Evolutionary conservation across 1,139 yeast species (phyloP).

Genomic region (Pichia sp.): DNA sequence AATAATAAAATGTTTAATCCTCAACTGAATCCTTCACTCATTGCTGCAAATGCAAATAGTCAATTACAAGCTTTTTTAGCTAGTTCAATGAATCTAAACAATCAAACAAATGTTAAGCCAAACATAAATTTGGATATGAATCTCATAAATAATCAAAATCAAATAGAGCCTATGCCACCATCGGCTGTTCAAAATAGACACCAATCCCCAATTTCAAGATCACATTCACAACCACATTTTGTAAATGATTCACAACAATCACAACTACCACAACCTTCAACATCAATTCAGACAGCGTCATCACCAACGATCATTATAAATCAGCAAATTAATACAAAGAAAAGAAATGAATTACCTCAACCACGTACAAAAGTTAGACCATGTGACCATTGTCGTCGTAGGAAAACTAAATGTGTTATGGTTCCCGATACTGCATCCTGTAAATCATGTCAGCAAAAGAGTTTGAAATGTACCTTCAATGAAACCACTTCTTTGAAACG

Average conservation of each 20-base stretch:
- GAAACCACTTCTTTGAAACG: slow-evolving; percentile 27
- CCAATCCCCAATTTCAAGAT: not conserved
- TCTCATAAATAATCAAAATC: not conserved
- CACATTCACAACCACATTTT: not conserved
- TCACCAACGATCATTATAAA: not conserved
- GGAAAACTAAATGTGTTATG: slow-evolving; percentile 59
- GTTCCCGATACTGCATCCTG: slow-evolving; percentile 54
- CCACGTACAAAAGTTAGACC: slow-evolving; percentile 36
- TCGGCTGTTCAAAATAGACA: not conserved
- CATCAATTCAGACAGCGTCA: not conserved
- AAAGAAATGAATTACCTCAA: slow-evolving; percentile 26
- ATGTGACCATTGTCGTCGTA: slow-evolving; percentile 64
- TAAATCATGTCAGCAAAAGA: slow-evolving; percentile 62
- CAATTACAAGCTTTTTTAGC: not conserved
- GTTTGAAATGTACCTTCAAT: slow-evolving; percentile 54
- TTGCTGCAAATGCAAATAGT: not conserved
- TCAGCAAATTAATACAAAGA: not conserved
- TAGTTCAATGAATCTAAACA: not conserved
- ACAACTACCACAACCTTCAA: not conserved
- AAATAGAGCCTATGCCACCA: not conserved
- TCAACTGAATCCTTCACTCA: slow-evolving; percentile 2
- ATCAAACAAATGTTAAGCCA: not conserved
- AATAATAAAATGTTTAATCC: slow-evolving; percentile 4
- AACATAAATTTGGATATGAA: not conserved
- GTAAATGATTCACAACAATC: not conserved